These are phyloP conservation scores for Penicillium tannophilum DNA, from an alignment of 495 filamentous ascomycete genomes.

Conservation along the genomic window DNA sequence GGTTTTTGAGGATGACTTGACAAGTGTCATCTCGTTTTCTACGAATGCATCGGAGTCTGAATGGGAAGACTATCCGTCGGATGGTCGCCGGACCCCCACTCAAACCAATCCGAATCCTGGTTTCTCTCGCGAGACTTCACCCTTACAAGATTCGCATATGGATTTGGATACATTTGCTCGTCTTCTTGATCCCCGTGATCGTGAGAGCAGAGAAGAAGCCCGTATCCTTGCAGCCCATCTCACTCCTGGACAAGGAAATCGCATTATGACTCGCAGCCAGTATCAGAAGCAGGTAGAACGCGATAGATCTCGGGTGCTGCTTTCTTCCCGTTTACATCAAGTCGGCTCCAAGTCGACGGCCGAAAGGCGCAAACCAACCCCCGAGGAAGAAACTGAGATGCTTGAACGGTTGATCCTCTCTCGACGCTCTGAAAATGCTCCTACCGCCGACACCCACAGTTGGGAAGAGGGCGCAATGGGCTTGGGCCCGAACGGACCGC, in stretches of 20 bases:
- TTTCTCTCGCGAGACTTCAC: constrained; percentile 58
- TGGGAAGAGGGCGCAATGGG: constrained; percentile 72
- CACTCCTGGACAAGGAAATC: constrained; percentile 45
- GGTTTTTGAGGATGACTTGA: constrained; percentile 66
- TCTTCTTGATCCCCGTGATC: constrained; percentile 79
- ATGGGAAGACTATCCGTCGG: constrained; percentile 56
- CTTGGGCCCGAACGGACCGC: constrained; percentile 73
- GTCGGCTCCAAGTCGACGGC: constrained; percentile 14
- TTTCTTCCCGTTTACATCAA: constrained; percentile 40
- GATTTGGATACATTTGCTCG: constrained; percentile 69
- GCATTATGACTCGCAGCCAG: constrained; percentile 76
- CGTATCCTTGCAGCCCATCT: constrained; percentile 81
- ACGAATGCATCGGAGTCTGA: constrained; percentile 53
- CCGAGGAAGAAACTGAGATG: constrained; percentile 75
- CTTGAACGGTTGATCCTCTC: constrained; percentile 82
- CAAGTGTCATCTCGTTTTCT: constrained; percentile 72
- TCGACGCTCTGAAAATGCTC: constrained; percentile 42
- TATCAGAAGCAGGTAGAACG: constrained; percentile 66
- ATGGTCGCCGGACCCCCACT: constrained; percentile 79
- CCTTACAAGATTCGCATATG: constrained; percentile 62
- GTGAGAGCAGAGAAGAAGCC: constrained; percentile 79
- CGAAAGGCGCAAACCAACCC: constrained; percentile 47
- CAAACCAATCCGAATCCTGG: constrained; percentile 47
- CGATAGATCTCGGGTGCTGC: constrained; percentile 66
- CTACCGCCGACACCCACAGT: constrained; percentile 31